A percentile compares a stretch with the other conserved stretches of the same genome.
phyloP scores from a whole-genome alignment of 1,284 basidiomycete species.

The Violaceomyces palustris region DNA sequence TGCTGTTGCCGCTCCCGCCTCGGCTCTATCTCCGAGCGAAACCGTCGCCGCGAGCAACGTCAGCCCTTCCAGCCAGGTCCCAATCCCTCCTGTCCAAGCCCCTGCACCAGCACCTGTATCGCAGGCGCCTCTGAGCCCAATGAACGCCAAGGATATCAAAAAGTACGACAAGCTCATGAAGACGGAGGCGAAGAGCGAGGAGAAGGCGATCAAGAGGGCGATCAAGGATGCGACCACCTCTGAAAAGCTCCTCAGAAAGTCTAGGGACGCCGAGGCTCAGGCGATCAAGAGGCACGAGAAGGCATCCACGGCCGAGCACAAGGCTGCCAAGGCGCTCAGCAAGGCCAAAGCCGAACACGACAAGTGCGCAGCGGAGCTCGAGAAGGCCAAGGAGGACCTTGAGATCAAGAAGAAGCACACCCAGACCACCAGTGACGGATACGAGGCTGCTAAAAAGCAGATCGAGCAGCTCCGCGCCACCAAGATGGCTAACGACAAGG shows the following conservation, averaged over 20 bases:
- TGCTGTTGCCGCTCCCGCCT: conserved; percentile 9
- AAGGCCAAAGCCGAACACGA: conserved; percentile 36
- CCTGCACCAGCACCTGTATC: not conserved
- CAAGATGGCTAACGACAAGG: conserved; percentile 37
- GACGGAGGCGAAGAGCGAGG: conserved; percentile 43
- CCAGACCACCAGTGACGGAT: conserved; percentile 18
- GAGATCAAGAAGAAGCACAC: conserved; percentile 47
- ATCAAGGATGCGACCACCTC: conserved; percentile 37
- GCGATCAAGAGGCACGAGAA: conserved; percentile 39
- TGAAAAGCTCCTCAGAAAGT: conserved; percentile 42
- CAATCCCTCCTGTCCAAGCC: too few species aligned
- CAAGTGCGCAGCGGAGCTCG: conserved; percentile 31
- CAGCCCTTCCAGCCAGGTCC: too few species aligned
- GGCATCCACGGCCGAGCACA: conserved; percentile 39
- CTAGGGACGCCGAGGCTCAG: conserved; percentile 37
- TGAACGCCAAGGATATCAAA: conserved; percentile 38
- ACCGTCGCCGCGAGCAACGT: not conserved
- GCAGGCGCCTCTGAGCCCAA: conserved; percentile 11
- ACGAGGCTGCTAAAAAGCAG: conserved; percentile 32
- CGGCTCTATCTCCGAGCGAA: conserved; percentile 1
- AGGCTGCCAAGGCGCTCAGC: conserved; percentile 37
- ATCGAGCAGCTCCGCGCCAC: conserved; percentile 34
- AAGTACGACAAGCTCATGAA: conserved; percentile 46
- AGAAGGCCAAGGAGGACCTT: conserved; percentile 40
- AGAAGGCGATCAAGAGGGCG: conserved; percentile 36